Evolutionary conservation across 768 basidiomycete genomes (phyloP).

Genomic region (Suillus fuscotomentosus): DNA sequence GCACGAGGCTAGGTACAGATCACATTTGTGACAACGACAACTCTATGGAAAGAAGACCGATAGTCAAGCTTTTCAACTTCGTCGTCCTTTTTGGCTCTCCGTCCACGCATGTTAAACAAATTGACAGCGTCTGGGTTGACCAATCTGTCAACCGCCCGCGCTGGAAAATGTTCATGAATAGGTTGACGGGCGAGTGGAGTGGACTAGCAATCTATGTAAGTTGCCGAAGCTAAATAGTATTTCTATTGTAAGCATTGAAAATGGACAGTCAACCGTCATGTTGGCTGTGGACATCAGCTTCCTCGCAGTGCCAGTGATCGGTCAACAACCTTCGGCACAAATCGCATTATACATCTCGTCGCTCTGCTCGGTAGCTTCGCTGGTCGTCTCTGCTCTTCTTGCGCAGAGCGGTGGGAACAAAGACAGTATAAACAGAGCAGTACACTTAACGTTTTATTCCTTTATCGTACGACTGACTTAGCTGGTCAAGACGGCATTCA

Average conservation of each 20-base stretch:
- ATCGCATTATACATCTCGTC: constrained; percentile 10
- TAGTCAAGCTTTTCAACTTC: not conserved
- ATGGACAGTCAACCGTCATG: constrained; percentile 31
- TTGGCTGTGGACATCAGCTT: constrained; percentile 32
- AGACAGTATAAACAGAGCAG: constrained; percentile 37
- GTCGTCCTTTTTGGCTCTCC: constrained; percentile 45
- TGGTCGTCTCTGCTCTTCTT: constrained; percentile 11
- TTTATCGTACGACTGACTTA: not conserved
- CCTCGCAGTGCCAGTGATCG: constrained; percentile 31
- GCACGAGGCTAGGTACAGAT: constrained; percentile 31
- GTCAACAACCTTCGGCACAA: constrained; percentile 4
- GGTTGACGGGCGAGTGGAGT: constrained; percentile 13
- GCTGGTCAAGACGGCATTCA: not conserved
- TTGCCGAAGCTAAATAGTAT: not conserved
- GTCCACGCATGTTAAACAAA: constrained; percentile 35
- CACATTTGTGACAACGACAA: constrained; percentile 17
- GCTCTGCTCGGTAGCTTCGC: constrained; percentile 5
- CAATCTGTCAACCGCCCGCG: constrained; percentile 4
- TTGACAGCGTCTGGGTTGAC: constrained; percentile 7
- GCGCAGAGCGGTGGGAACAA: constrained; percentile 30
- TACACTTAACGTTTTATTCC: constrained; percentile 18
- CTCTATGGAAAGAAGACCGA: not conserved
- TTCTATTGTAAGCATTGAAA: not conserved
- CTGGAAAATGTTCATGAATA: constrained; percentile 23
- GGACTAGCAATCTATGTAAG: constrained; percentile 11